Percentiles rank a stretch among this genome's conserved stretches.
Evolutionary conservation across 2,329 filamentous ascomycete genomes (phyloP).

Genomic region (Alternaria brassicicola): DNA sequence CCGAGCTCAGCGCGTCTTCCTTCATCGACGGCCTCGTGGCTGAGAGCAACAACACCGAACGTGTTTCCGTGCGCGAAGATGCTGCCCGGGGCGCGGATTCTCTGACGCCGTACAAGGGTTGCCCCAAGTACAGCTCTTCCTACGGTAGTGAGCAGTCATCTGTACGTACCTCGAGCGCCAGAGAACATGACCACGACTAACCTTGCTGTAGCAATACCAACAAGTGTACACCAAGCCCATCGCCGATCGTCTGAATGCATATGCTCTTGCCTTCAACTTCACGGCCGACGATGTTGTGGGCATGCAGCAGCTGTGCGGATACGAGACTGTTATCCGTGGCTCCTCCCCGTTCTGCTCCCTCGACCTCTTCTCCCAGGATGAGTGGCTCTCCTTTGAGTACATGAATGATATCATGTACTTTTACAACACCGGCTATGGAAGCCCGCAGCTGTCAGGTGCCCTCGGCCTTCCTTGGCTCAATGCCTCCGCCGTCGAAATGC

Average conservation of each 20-base stretch:
- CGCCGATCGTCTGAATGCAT: constrained; percentile 60
- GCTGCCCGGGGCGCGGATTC: constrained; percentile 64
- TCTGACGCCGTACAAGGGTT: constrained; percentile 69
- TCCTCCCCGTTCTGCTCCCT: constrained; percentile 67
- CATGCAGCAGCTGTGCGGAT: constrained; percentile 70
- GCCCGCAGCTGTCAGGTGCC: constrained; percentile 57
- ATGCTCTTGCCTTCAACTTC: constrained; percentile 66
- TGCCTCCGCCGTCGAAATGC: constrained; percentile 59
- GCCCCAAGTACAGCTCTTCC: constrained; percentile 66
- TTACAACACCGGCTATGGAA: constrained; percentile 70
- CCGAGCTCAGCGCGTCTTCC: constrained; percentile 62
- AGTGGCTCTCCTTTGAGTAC: constrained; percentile 72
- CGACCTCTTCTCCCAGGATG: constrained; percentile 64
- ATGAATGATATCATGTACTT: constrained; percentile 68
- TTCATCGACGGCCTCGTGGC: constrained; percentile 64
- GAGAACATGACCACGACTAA: background rate
- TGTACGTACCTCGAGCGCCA: constrained; percentile 22
- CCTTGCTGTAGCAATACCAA: constrained; percentile 46
- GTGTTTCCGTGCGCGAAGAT: constrained; percentile 63
- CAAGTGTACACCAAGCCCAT: constrained; percentile 66
- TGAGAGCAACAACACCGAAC: constrained; percentile 60
- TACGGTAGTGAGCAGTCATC: constrained; percentile 62
- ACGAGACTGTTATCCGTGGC: constrained; percentile 68
- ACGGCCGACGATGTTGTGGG: constrained; percentile 67
- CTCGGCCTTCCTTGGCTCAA: constrained; percentile 72